Evolutionary conservation across 148 eudicot genomes (phyloP).

Genomic region (Polygonum aviculare): DNA sequence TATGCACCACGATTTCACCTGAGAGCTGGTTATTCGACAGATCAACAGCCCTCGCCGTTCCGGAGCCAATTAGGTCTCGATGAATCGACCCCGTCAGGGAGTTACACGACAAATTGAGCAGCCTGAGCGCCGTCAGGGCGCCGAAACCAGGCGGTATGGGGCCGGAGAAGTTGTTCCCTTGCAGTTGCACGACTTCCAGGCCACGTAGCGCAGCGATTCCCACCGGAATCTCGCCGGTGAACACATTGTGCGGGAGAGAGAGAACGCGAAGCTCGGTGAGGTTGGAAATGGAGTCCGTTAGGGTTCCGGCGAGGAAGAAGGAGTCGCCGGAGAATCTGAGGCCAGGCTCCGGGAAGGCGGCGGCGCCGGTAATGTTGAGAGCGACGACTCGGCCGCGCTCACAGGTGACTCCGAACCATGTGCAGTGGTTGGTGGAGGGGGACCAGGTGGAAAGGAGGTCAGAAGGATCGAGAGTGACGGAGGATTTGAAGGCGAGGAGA

Average conservation of each 20-base stretch:
- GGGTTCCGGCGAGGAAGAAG: constrained; percentile 24
- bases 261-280: constrained; percentile 29
- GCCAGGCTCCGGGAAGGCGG: background rate
- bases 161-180: constrained; percentile 35
- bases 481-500: constrained; percentile 28
- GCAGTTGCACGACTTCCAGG: constrained; percentile 35
- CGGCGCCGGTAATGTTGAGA: constrained; percentile 18
- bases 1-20: background rate
- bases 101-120: constrained; percentile 39
- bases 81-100: constrained; percentile 30
- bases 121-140: background rate
- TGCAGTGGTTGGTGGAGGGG: constrained; percentile 14
- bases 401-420: constrained; percentile 28
- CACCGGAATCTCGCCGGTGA: constrained; percentile 37
- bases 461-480: constrained; percentile 20
- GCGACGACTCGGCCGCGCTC: constrained; percentile 23
- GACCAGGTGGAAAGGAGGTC: constrained; percentile 26
- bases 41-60: constrained; percentile 5
- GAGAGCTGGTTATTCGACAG: constrained; percentile 14
- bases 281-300: constrained; percentile 29
- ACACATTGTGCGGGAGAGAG: constrained; percentile 25
- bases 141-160: background rate
- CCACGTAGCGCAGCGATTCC: constrained; percentile 19
- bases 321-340: background rate
- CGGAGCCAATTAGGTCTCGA: constrained; percentile 10